These are phyloP conservation scores for Camelina neglecta DNA, from an alignment of 345 rosid genomes.

Conservation along the genomic window DNA sequence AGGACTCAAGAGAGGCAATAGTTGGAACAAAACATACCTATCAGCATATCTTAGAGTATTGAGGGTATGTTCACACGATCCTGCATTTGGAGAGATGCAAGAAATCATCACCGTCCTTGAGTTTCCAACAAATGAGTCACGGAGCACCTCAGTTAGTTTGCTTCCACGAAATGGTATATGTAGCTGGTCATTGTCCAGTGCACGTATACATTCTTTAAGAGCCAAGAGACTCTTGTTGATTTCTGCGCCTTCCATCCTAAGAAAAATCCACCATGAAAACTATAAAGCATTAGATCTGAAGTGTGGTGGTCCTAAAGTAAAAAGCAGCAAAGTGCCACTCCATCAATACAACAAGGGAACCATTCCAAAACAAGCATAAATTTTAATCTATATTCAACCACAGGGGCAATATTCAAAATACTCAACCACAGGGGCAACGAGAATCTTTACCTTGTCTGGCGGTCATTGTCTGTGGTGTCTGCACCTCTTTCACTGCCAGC, in stretches of 20 bases:
- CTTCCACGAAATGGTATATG: slow-evolving; percentile 98
- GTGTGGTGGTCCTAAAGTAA: slow-evolving; percentile 30
- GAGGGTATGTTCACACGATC: slow-evolving; percentile 98
- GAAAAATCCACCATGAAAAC: slow-evolving; percentile 29
- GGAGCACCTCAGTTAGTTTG: slow-evolving; percentile 96
- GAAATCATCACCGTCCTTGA: slow-evolving; percentile 98
- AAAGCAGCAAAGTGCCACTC: slow-evolving; percentile 8
- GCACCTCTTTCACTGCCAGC: slow-evolving; percentile 99
- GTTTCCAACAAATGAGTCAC: slow-evolving; percentile 97
- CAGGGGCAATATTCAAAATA: slow-evolving; percentile 1
- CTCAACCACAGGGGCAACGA: slow-evolving; percentile 5
- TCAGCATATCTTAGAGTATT: slow-evolving; percentile 99
- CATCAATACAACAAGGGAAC: slow-evolving; percentile 21
- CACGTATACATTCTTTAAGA: slow-evolving; percentile 97
- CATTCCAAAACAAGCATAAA: slow-evolving; percentile 22
- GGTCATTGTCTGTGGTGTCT: slow-evolving; percentile 96
- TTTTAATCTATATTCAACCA: neutral
- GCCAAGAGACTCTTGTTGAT: slow-evolving; percentile 97
- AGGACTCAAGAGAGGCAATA: slow-evolving; percentile 2
- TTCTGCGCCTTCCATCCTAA: slow-evolving; percentile 96
- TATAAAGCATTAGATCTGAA: slow-evolving; percentile 4
- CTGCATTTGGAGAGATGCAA: slow-evolving; percentile 98
- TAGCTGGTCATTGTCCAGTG: slow-evolving; percentile 94
- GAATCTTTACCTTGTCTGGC: slow-evolving; percentile 78
- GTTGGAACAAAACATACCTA: slow-evolving; percentile 56